These are phyloP conservation scores for Pseudogymnoascus sp. DNA, from an alignment of 2,329 filamentous ascomycete species.

Conservation along the genomic window DNA sequence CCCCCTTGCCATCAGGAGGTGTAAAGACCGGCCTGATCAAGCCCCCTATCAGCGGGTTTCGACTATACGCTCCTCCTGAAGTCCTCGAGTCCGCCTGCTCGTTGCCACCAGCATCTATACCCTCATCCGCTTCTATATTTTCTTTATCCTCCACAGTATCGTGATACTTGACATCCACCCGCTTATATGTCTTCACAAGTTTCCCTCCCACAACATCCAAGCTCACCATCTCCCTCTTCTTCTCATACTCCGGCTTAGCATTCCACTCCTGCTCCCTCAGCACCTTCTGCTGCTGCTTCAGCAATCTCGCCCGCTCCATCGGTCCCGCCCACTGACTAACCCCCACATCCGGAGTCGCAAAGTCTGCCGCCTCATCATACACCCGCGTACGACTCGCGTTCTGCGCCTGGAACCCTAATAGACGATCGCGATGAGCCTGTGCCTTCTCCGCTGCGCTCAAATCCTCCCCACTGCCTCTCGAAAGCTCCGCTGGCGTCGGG, in stretches of 20 bases:
- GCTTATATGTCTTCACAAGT: conserved; percentile 33
- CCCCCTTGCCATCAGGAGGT: conserved; percentile 23
- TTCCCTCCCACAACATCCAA: conserved; percentile 60
- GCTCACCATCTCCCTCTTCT: conserved; percentile 58
- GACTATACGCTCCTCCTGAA: conserved; percentile 27
- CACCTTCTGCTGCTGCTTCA: conserved; percentile 63
- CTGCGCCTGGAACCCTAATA: conserved; percentile 60
- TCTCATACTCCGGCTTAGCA: conserved; percentile 62
- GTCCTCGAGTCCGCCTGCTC: conserved; percentile 11
- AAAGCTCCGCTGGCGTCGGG: conserved; percentile 15
- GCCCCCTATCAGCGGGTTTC: conserved; percentile 28
- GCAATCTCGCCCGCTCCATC: conserved; percentile 56
- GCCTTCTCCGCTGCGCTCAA: conserved; percentile 36
- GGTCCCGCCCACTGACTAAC: conserved; percentile 60
- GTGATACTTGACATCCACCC: background rate
- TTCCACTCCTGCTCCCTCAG: conserved; percentile 62
- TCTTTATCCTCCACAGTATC: conserved; percentile 4
- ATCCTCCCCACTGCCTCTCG: background rate
- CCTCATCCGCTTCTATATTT: conserved; percentile 17
- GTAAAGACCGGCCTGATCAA: conserved; percentile 30
- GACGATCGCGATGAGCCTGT: conserved; percentile 55
- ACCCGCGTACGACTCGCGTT: conserved; percentile 62
- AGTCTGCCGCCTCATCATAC: conserved; percentile 62
- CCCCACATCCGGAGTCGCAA: conserved; percentile 50
- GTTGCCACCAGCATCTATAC: conserved; percentile 10